Evolutionary conservation across 2,329 filamentous ascomycete genomes (phyloP), one percentile per base, ranked within the genome.

Genomic region (Fusarium sp.): DNA sequence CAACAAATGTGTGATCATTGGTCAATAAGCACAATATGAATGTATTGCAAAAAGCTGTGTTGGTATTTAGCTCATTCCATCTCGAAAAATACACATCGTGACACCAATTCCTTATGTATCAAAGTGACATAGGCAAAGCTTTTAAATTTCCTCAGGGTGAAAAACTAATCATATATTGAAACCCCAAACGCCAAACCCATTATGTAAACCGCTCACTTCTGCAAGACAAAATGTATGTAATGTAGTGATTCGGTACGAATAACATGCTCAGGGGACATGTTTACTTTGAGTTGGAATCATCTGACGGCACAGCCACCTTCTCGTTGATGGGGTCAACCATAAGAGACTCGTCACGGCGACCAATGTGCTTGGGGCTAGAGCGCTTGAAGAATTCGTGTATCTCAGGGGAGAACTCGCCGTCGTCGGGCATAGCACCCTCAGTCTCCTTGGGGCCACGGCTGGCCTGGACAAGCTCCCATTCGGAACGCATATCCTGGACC

Each of bases 401-500:
- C 75, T 87, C 84, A 20, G 83, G 80, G 10, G 85, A 87, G 69
- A 87, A 86, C 55, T 86, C 84, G 64, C 86, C 84, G 38, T 84
- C 83, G 6, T 86, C 81, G 38, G 83, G 78, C 63, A 83, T 79
- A 49, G 76, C 70, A 48, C 81, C 81, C 71, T 85, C 81, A 7
- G 81, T 79, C 73, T 90, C 86, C 77, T 85, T 86, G 71, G 82
- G 83, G 26, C 83, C 80, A 65, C 84, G 83, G 70, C 77, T 76
- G 48, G 81, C 81, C 78, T 87, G 85, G 70, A 83, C 82, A 49
- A 83, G 80, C 76, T 88, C 85, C 89, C 89, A 91, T 74, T 91
- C 89, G 40, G 81, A 78, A 54, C 88, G 85, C 88, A 97, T 92
- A 80, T 98, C 95, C 75, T 91, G 87, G 70, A 98, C 92, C 86